Conservation (phyloP, 73 alveolate species). For the Vitrella brassicaformis region DNA sequence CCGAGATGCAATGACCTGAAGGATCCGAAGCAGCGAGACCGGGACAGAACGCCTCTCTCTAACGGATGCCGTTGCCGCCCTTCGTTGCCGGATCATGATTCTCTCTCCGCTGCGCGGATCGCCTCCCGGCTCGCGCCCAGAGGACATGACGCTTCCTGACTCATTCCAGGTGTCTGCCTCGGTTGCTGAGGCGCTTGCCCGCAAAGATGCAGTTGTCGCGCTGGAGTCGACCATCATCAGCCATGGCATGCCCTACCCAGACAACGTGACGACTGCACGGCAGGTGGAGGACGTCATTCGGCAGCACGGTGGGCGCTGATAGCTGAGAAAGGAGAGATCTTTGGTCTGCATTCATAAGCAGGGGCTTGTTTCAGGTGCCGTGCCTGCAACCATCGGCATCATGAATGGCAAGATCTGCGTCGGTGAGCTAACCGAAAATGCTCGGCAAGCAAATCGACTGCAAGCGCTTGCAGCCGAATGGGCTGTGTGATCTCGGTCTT, state of each 20-base stretch:
- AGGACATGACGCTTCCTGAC: no score
- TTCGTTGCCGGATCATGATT: no score
- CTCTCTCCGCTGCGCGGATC: no score
- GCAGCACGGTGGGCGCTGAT: not conserved
- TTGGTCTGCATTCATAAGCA: no score
- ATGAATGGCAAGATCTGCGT: slow-evolving; percentile 68
- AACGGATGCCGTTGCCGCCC: no score
- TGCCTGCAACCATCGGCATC: slow-evolving; percentile 88
- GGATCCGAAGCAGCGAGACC: no score
- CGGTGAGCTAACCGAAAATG: no score
- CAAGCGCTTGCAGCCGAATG: not conserved
- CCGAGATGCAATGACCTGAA: no score
- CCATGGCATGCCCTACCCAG: slow-evolving; percentile 90
- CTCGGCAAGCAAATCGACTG: not conserved
- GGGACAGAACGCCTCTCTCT: no score
- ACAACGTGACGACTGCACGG: slow-evolving; percentile 64
- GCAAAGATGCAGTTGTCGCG: slow-evolving; percentile 54
- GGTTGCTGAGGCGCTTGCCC: not conserved
- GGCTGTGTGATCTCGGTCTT: not conserved
- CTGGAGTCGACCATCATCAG: slow-evolving; percentile 86
- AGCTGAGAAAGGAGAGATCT: not conserved
- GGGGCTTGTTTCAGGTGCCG: slow-evolving; percentile 46
- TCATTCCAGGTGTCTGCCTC: not conserved
- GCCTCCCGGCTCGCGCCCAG: no score
- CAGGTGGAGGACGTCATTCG: slow-evolving; percentile 65